phyloP scores from a whole-genome alignment of 2,329 filamentous ascomycete species.

The Cladosporium velox region DNA sequence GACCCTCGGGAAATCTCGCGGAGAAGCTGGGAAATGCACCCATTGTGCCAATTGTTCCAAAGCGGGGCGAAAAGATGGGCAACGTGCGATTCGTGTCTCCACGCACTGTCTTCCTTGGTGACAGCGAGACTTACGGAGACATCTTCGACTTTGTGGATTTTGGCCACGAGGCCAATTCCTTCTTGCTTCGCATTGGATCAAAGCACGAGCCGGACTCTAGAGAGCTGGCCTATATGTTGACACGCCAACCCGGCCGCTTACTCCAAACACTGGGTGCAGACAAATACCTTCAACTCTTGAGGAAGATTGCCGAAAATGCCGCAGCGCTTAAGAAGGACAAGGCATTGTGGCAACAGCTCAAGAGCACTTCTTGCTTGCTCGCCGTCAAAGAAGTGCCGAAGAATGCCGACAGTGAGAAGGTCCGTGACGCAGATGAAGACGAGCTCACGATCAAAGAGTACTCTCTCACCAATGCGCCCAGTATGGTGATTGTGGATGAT shows the following conservation, averaged over 20 bases:
- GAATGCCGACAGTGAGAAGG: constrained; percentile 50
- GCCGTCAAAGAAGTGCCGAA: constrained; percentile 73
- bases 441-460: constrained; percentile 68
- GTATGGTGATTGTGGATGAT: constrained; percentile 82
- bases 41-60: constrained; percentile 67
- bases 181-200: constrained; percentile 83
- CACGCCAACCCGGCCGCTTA: constrained; percentile 78
- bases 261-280: constrained; percentile 79
- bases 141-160: constrained; percentile 99
- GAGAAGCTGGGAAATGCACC: constrained; percentile 62
- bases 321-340: constrained; percentile 74
- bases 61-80: constrained; percentile 28
- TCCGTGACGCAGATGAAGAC: constrained; percentile 47
- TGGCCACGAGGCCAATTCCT: constrained; percentile 81
- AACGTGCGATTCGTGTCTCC: constrained; percentile 64
- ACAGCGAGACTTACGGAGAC: constrained; percentile 71
- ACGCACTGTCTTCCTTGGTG: constrained; percentile 76
- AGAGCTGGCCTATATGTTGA: constrained; percentile 83
- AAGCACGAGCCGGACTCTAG: constrained; percentile 86
- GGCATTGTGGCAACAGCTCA: constrained; percentile 74
- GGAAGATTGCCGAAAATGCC: constrained; percentile 75
- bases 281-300: constrained; percentile 82
- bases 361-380: constrained; percentile 72
- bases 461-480: constrained; percentile 69
- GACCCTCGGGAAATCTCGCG: constrained; percentile 55